Percentiles rank a stretch among this genome's conserved stretches.
Conservation (phyloP, 1,284 basidiomycete genomes). For the Sphagnurus paluster region DNA sequence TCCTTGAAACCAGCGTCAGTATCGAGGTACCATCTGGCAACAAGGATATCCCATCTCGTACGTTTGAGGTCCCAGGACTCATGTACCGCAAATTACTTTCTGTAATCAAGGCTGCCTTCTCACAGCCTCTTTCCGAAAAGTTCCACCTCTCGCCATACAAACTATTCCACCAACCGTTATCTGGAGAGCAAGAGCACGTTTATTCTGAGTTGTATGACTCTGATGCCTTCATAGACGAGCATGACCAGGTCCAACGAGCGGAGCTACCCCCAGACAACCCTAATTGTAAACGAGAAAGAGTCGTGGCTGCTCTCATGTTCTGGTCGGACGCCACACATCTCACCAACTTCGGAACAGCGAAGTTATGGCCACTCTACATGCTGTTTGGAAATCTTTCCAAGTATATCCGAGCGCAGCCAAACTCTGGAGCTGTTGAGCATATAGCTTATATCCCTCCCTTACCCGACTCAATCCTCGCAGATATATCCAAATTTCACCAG, state of each 20-base stretch:
- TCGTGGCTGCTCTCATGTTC: slow-evolving; percentile 23
- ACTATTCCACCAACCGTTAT: slow-evolving; percentile 21
- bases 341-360: slow-evolving; percentile 24
- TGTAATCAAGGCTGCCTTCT: slow-evolving; percentile 27
- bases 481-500: slow-evolving; percentile 9
- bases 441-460: slow-evolving; percentile 30
- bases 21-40: slow-evolving; percentile 31
- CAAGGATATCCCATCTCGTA: slow-evolving; percentile 12
- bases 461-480: slow-evolving; percentile 29
- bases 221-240: slow-evolving; percentile 28
- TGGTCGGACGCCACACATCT: slow-evolving; percentile 26
- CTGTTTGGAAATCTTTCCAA: slow-evolving; percentile 27
- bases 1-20: slow-evolving; percentile 16
- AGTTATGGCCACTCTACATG: slow-evolving; percentile 26
- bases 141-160: slow-evolving; percentile 34
- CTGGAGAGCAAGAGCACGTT: slow-evolving; percentile 20
- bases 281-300: slow-evolving; percentile 22
- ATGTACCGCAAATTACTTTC: slow-evolving; percentile 25
- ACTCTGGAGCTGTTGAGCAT: slow-evolving; percentile 23
- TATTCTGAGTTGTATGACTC: slow-evolving; percentile 31
- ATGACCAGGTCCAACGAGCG: slow-evolving; percentile 22
- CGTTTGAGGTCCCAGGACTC: slow-evolving; percentile 28
- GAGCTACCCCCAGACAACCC: slow-evolving; percentile 14
- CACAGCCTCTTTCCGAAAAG: slow-evolving; percentile 22
- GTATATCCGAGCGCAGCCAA: slow-evolving; percentile 20